A percentile compares a stretch with the other conserved stretches of the same genome.
Evolutionary conservation across 371 early-diverging fungal species (phyloP).

Genomic region (Mortierella sp.): DNA sequence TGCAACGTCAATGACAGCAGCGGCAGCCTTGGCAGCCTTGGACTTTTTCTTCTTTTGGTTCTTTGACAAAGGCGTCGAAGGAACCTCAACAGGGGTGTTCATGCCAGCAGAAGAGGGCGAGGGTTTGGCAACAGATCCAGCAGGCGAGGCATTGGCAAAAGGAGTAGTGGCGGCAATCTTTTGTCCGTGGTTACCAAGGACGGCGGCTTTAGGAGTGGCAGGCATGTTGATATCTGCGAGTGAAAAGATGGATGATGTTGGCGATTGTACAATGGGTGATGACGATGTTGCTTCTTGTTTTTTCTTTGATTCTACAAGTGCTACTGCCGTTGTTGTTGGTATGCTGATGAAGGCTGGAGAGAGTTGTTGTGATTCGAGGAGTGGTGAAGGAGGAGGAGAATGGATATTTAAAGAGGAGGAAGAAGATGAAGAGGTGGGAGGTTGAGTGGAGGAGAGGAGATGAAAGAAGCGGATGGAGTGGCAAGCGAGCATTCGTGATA

Average conservation of each 20-base stretch:
- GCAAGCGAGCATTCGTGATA: constrained; percentile 10
- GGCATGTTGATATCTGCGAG: constrained; percentile 2
- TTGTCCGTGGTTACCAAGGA: background rate
- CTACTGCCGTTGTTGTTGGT: background rate
- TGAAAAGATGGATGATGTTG: background rate
- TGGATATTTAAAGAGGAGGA: background rate
- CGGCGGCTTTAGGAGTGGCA: background rate
- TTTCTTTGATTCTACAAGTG: background rate
- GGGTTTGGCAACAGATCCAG: background rate
- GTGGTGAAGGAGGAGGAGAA: background rate
- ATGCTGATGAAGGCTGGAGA: background rate
- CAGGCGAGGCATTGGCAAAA: background rate
- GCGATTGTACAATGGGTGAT: background rate
- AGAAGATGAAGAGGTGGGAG: background rate
- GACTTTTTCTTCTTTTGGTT: background rate
- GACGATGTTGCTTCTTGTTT: no score
- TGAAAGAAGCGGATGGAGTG: constrained; percentile 19
- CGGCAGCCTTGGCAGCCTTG: background rate
- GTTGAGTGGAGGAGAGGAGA: constrained; percentile 9
- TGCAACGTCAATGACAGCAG: background rate
- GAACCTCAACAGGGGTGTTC: background rate
- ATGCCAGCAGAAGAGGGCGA: constrained; percentile 10
- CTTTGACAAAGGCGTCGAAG: constrained; percentile 1
- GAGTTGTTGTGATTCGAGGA: background rate
- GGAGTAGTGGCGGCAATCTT: background rate